A percentile compares a stretch with the other conserved stretches of the same genome.
Conservation (phyloP, 352 stramenopile genomes). For the Globisporangium solare region DNA sequence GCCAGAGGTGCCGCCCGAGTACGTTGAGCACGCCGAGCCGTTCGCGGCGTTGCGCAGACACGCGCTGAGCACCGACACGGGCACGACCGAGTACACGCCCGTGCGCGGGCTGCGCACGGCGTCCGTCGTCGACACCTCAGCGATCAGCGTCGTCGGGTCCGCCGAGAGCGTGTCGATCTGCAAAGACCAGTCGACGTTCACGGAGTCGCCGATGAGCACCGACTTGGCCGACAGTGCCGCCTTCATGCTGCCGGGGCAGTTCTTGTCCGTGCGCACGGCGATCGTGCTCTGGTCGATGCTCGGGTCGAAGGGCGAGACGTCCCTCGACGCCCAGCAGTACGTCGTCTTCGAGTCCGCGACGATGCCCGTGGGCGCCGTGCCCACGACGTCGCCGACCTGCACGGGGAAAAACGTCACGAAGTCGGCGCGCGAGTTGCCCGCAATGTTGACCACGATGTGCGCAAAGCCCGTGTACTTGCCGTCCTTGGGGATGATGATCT, state of each 20-base stretch:
- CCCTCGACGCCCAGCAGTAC: slow-evolving; percentile 64
- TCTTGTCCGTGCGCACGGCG: slow-evolving; percentile 56
- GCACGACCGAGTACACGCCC: slow-evolving; percentile 56
- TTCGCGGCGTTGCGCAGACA: slow-evolving; percentile 43
- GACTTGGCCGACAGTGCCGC: slow-evolving; percentile 48
- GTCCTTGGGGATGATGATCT: slow-evolving; percentile 69
- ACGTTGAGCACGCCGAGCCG: slow-evolving; percentile 51
- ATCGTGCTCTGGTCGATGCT: slow-evolving; percentile 38
- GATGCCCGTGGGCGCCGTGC: slow-evolving; percentile 40
- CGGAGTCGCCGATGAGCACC: slow-evolving; percentile 39
- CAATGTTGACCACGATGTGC: slow-evolving; percentile 63
- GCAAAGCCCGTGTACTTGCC: slow-evolving; percentile 78
- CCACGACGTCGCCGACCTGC: slow-evolving; percentile 60
- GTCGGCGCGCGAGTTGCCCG: slow-evolving; percentile 57
- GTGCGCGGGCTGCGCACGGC: slow-evolving; percentile 48
- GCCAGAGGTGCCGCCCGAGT: slow-evolving; percentile 46
- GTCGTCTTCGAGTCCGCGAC: slow-evolving; percentile 59
- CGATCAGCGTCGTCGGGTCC: slow-evolving; percentile 52
- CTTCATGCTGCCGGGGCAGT: slow-evolving; percentile 64
- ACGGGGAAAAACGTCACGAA: slow-evolving; percentile 80
- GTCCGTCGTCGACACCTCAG: slow-evolving; percentile 54
- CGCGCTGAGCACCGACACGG: slow-evolving; percentile 63
- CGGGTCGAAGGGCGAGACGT: slow-evolving; percentile 57
- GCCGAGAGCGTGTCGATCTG: slow-evolving; percentile 49
- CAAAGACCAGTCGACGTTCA: slow-evolving; percentile 59